Evolutionary conservation across 768 basidiomycete species (phyloP).

Genomic region (Dacryopinax primogenitus): DNA sequence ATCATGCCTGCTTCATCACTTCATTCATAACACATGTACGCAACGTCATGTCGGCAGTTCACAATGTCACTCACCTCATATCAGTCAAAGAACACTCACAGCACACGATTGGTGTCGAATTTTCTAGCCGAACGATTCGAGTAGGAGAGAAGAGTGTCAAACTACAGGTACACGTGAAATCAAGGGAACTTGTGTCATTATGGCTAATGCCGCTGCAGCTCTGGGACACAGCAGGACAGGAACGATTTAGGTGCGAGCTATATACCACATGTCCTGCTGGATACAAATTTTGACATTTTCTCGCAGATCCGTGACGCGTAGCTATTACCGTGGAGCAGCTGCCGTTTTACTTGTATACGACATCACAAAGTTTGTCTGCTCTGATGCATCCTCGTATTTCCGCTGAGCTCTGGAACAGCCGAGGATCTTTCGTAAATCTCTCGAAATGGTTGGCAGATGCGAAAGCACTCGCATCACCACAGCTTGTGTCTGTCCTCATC

Average conservation of each 20-base stretch:
- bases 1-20: conserved; percentile 91
- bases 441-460: conserved; percentile 89
- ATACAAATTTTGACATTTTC: background rate
- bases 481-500: conserved; percentile 78
- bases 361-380: conserved; percentile 57
- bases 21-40: conserved; percentile 90
- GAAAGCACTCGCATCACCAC: conserved; percentile 79
- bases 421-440: conserved; percentile 72
- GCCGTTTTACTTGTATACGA: conserved; percentile 89
- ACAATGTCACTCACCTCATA: conserved; percentile 2
- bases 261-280: background rate
- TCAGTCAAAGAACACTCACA: conserved; percentile 90
- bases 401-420: conserved; percentile 37
- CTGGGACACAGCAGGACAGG: conserved; percentile 97
- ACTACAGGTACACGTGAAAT: conserved; percentile 54
- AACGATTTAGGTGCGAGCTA: conserved; percentile 62
- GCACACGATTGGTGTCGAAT: conserved; percentile 98
- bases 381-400: conserved; percentile 15
- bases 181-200: background rate
- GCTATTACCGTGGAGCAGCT: conserved; percentile 90
- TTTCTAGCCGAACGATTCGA: conserved; percentile 84
- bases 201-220: conserved; percentile 37
- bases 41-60: background rate
- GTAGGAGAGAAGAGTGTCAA: conserved; percentile 91
- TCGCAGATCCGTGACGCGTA: conserved; percentile 73